Evolutionary conservation across 1,139 yeast species (phyloP).

Genomic region (Lodderomyces metapsilosis): DNA sequence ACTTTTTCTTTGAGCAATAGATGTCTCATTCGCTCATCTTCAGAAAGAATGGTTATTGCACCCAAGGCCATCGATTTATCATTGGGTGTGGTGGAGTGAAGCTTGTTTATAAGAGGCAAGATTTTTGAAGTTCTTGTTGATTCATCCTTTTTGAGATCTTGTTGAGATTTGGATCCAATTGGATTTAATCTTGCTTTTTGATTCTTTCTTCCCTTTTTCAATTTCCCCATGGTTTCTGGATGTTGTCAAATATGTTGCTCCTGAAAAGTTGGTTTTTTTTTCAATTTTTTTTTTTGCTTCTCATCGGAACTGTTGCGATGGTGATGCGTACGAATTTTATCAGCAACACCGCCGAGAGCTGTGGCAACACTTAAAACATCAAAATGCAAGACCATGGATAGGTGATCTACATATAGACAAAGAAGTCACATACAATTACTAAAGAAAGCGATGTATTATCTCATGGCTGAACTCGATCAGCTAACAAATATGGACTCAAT

Average conservation of each 20-base stretch:
- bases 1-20: conserved; percentile 69
- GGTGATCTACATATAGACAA: no score
- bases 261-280: background rate
- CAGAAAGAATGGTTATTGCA: conserved; percentile 69
- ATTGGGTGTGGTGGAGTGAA: conserved; percentile 61
- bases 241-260: no score
- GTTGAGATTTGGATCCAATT: conserved; percentile 24
- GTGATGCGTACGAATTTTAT: background rate
- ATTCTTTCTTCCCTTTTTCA: conserved; percentile 67
- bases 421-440: no score
- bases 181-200: conserved; percentile 57
- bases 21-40: conserved; percentile 62
- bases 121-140: conserved; percentile 55
- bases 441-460: no score
- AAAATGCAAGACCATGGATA: no score
- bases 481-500: no score
- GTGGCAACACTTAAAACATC: no score
- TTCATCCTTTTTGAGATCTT: conserved; percentile 41
- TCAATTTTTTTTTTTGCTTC: background rate
- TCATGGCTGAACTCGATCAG: no score
- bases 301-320: background rate
- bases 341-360: no score
- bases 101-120: conserved; percentile 63
- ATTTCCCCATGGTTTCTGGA: conserved; percentile 72
- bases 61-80: conserved; percentile 79